Evolutionary conservation across 83 land plant genomes (phyloP), one percentile per base, ranked within the genome.

Genomic region (Larix sibirica): DNA sequence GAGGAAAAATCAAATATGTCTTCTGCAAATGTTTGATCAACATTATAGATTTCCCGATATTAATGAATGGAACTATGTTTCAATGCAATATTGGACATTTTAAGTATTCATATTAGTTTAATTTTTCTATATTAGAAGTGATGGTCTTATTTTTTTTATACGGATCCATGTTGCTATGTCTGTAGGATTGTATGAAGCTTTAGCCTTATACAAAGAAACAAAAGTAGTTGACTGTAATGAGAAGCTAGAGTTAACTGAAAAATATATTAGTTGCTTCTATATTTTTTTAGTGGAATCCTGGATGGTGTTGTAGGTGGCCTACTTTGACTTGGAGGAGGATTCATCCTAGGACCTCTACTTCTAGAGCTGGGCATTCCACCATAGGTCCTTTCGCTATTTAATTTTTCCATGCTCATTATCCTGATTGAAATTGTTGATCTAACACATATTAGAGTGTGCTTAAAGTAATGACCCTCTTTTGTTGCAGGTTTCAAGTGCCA

Each of bases 331-430:
- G 93, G 93, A 64, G 93, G 95, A 62, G 93, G 93, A 28, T 89
- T 89, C 77, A 91, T 89, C 13, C 79, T 93, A 50, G 93, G 89
- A 12, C 93, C 95, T 33, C 79, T 91, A 4, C 81, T 91, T 64
- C 74, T 91, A 63, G 92, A 91, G 74, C 71, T 94, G 28, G 96
- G 94, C 6, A 61, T 91, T 17, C 96, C 90, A 62, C 96, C 96
- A 33, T 89, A 93, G 95, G 95, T 93, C 26, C 36, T n/a, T 80
- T 78, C 44, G 33, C 10, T 73, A 3, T 26, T 24, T 73, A 3
- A 14, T 69, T 7, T 69, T 69, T 7, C 66, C 26, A 63, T 18
- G 17, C 36, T 69, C n/a, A 56, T 4, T 77, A 24, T 77, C 18
- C 7, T 12, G 6, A 77, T 47, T 21, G 60, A 20, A 44, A 10